phyloP scores from a whole-genome alignment of 2,329 filamentous ascomycete genomes.

The Pyrenophora graminea region DNA sequence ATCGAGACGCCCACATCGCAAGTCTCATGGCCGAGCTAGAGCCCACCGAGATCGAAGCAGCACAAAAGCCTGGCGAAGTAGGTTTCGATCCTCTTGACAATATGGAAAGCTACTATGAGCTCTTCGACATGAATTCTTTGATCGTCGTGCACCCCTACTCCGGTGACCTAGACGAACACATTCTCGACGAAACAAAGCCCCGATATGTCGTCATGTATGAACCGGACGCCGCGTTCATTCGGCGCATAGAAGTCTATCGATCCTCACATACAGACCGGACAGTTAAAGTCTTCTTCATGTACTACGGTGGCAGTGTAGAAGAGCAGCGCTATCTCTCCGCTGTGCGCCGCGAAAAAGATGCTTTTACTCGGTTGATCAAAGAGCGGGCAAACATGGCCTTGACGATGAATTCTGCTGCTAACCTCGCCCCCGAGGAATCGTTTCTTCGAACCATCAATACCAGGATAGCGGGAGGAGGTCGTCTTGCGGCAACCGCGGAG shows the following conservation, averaged over 20 bases:
- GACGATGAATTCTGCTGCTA: conserved; percentile 70
- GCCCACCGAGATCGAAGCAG: conserved; percentile 75
- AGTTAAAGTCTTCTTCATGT: conserved; percentile 94
- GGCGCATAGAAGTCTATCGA: conserved; percentile 91
- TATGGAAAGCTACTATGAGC: conserved; percentile 88
- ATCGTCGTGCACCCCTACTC: conserved; percentile 92
- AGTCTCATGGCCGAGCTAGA: conserved; percentile 81
- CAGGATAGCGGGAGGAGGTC: conserved; percentile 89
- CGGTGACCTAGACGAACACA: conserved; percentile 91
- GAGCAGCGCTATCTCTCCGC: conserved; percentile 90
- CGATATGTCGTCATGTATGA: conserved; percentile 99
- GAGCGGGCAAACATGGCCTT: conserved; percentile 93
- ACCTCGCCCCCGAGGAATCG: conserved; percentile 80
- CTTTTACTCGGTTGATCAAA: conserved; percentile 91
- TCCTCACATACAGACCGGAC: conserved; percentile 89
- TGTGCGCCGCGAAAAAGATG: conserved; percentile 93
- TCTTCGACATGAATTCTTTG: conserved; percentile 89
- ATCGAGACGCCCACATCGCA: conserved; percentile 80
- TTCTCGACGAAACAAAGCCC: conserved; percentile 92
- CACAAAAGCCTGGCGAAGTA: conserved; percentile 73
- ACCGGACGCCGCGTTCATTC: conserved; percentile 90
- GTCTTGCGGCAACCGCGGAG: conserved; percentile 78
- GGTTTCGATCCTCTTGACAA: conserved; percentile 79
- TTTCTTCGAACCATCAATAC: conserved; percentile 97
- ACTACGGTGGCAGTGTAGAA: conserved; percentile 92